Conservation (phyloP, 495 filamentous ascomycete genomes). For the Trichoderma orchidacearum region DNA sequence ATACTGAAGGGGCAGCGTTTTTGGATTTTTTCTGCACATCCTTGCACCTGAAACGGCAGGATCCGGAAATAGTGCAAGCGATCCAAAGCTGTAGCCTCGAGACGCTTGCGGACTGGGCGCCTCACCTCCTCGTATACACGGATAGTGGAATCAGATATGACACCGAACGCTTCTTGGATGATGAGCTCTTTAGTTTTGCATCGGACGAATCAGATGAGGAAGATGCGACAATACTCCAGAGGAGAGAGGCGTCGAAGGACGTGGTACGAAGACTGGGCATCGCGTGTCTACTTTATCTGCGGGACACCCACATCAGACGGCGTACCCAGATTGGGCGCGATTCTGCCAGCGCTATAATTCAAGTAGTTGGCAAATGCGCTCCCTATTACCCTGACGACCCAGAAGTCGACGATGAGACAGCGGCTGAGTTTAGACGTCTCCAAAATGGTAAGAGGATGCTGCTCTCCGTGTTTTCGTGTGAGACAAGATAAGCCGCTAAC, state of each 20-base stretch:
- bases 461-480: background rate
- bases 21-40: constrained; percentile 25
- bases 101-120: constrained; percentile 49
- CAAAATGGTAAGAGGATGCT: constrained; percentile 21
- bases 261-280: constrained; percentile 17
- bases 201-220: constrained; percentile 1
- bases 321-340: constrained; percentile 25
- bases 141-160: constrained; percentile 39
- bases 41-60: constrained; percentile 13
- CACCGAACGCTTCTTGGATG: constrained; percentile 41
- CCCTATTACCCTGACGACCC: constrained; percentile 24
- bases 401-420: constrained; percentile 19
- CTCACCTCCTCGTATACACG: constrained; percentile 50
- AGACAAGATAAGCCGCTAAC: constrained; percentile 10
- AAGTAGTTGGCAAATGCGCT: constrained; percentile 26
- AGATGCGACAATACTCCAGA: background rate
- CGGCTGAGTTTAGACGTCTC: constrained; percentile 21
- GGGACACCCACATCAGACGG: constrained; percentile 26
- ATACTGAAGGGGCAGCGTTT: constrained; percentile 25
- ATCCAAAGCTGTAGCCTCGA: constrained; percentile 25
- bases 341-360: constrained; percentile 21
- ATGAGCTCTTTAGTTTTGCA: constrained; percentile 38
- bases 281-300: constrained; percentile 30
- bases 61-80: constrained; percentile 9
- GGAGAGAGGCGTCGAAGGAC: background rate